Percentiles rank a stretch among this genome's conserved stretches.
Evolutionary conservation across 2,329 filamentous ascomycete genomes (phyloP).

Genomic region (Talaromyces sp.): DNA sequence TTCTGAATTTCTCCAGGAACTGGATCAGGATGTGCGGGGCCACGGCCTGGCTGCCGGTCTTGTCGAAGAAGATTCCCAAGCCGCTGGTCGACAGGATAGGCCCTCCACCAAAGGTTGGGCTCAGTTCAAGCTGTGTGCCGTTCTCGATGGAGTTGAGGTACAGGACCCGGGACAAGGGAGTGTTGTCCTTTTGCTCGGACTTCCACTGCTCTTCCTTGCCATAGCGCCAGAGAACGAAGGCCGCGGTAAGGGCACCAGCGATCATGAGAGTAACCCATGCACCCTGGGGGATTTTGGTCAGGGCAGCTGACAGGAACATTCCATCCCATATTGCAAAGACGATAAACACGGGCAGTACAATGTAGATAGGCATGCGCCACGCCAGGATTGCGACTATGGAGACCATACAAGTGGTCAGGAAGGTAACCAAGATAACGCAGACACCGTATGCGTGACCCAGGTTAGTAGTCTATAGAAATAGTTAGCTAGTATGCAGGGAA

Average conservation of each 20-base stretch:
- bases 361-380: conserved; percentile 57
- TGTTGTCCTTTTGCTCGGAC: conserved; percentile 59
- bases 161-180: too few species aligned
- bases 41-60: conserved; percentile 45
- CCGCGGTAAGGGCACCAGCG: conserved; percentile 57
- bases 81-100: conserved; percentile 48
- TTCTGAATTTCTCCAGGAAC: too few species aligned
- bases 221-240: conserved; percentile 72
- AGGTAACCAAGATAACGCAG: conserved; percentile 74
- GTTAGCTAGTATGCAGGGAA: too few species aligned
- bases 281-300: conserved; percentile 68
- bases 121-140: conserved; percentile 25
- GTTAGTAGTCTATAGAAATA: too few species aligned
- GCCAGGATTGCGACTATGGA: conserved; percentile 65
- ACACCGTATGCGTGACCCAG: conserved; percentile 72
- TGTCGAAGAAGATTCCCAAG: conserved; percentile 72
- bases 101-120: conserved; percentile 28
- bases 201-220: conserved; percentile 74
- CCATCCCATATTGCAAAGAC: conserved; percentile 62
- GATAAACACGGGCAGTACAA: conserved; percentile 59
- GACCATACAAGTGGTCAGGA: conserved; percentile 71
- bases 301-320: conserved; percentile 61
- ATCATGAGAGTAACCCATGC: conserved; percentile 73
- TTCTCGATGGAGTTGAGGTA: too few species aligned
- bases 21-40: too few species aligned